Base-by-base conservation (phyloP, 768 basidiomycete genomes). In the Trametes coccinea region DNA sequence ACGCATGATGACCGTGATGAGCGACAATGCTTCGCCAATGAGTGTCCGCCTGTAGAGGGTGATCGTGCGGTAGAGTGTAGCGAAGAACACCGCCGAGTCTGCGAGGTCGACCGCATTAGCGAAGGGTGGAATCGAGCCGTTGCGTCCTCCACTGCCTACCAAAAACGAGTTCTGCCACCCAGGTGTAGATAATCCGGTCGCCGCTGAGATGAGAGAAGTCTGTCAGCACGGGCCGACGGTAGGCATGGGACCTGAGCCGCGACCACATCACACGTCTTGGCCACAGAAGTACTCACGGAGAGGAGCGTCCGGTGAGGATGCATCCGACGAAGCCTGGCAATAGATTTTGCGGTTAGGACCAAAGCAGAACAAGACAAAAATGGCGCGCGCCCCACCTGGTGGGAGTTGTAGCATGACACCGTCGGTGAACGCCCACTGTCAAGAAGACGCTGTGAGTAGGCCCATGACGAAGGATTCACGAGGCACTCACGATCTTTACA, bases 81-180 rank as follows among this genome's bases (percentile, higher is more conserved):
- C 67, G 53, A 67, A 63, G 59, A 70, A 70, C 14, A 70, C 67
- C 52, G 46, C 59, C 55, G 66, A 67, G 45, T 70, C 69, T 70
- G 33, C 22, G 22, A 22, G 22, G 22, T 22, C 22, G 22, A 22
- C 22, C 22, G 22, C 22, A 22, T 22, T 22, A 22, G 22, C 22
- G 22, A 22, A 22, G 22, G 22, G 22, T 22, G 22, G 22, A 22
- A 22, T 22, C 22, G 22, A 22, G 22, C 22, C 1, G 22, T 22
- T 22, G 22, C 22, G 22, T 22, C 22, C 22, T 22, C 22, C 22
- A 22, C 22, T 22, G 53, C 53, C 33, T 45, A 70, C 69, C 69
- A 44, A 70, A 70, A 2, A 68, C 60, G 14, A 70, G 67, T 49
- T 70, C 69, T n/a, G 67, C 67, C 16, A 70, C 69, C 69, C 69